Conservation (phyloP, 805 yeast genomes). For the Kodamaea lidongshanica region DNA sequence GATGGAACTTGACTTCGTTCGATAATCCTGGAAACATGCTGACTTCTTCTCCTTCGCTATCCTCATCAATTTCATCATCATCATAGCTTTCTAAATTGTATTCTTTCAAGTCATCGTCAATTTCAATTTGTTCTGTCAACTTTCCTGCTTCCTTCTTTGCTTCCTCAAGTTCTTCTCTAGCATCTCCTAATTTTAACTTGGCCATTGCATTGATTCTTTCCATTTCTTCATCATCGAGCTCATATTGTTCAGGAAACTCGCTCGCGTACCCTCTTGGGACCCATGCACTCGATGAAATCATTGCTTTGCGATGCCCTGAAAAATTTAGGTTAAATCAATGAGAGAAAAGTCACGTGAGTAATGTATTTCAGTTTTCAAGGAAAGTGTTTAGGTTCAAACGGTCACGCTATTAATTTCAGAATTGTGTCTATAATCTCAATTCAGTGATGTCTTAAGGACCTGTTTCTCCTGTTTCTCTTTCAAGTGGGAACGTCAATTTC, state of each 20-base stretch:
- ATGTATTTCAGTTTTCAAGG: too few relatives aligned
- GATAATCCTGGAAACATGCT: constrained; percentile 69
- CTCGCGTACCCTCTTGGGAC: constrained; percentile 94
- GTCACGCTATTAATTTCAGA: too few relatives aligned
- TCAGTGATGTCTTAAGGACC: too few relatives aligned
- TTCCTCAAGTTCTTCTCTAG: constrained; percentile 55
- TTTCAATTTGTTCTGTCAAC: constrained; percentile 49
- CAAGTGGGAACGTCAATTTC: too few relatives aligned
- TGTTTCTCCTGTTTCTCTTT: too few relatives aligned
- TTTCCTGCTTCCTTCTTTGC: constrained; percentile 29
- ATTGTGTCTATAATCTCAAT: too few relatives aligned
- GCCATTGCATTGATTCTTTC: constrained; percentile 84
- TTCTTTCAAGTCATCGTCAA: constrained; percentile 82
- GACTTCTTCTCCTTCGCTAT: constrained; percentile 52
- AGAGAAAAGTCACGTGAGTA: too few relatives aligned
- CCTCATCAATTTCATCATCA: constrained; percentile 42
- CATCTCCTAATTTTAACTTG: constrained; percentile 71
- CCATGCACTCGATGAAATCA: constrained; percentile 93
- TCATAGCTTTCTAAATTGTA: constrained; percentile 84
- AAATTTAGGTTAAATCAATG: too few relatives aligned
- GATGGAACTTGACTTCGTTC: constrained; percentile 52
- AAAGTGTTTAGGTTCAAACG: too few relatives aligned
- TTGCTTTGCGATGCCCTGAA: too few relatives aligned
- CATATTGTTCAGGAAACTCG: constrained; percentile 86
- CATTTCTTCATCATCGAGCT: constrained; percentile 87